Base-by-base conservation (phyloP, 495 filamentous ascomycete species). In the Saxophila tyrrhenica region DNA sequence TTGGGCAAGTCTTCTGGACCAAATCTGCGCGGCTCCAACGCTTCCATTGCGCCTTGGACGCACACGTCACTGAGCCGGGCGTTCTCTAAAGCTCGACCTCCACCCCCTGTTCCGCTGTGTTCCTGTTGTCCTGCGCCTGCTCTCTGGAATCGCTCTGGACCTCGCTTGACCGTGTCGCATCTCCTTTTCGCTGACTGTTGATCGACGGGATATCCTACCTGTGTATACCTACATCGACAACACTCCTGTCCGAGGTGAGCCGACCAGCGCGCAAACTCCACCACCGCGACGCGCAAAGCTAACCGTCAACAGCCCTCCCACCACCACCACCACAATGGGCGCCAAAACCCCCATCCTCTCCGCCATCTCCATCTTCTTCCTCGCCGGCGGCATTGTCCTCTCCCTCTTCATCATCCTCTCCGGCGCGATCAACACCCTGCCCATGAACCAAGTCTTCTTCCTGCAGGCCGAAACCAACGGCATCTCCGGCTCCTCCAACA, bases 401-500 rank as follows among this genome's bases (percentile, higher is more conserved):
- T 83, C 89, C 52, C 85, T 89, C 70, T 81, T 95, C 67, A 77
- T 87, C 50, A 72, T 95, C 46, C 76, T 95, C 23, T 86, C 79
- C 22, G 89, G 86, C 47, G 69, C 76, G 5, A 74, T 72, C 25
- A 51, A 24, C 48, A 66, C 65, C 11, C 75, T 67, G 13, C 89
- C 89, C 3, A 72, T 88, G 17, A 78, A 83, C 59, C 60, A 82
- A 41, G 85, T 87, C 60, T 95, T 83, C 72, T 94, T 94, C 75
- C 79, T 95, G 25, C 76, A 84, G 64, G 84, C 82, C 60, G 74
- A 80, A 65, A 91, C 87, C 15, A 68, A 72, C 44, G 78, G 73
- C 62, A 89, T 94, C 47, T 61, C 57, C 62, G 71, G 81, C 11
- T 78, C 78, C 20, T 25, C n/a, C 46, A n/a, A n/a, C n/a, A n/a